Conservation (phyloP, 441 rosid species). For the Bocquillonia castaneifolia region DNA sequence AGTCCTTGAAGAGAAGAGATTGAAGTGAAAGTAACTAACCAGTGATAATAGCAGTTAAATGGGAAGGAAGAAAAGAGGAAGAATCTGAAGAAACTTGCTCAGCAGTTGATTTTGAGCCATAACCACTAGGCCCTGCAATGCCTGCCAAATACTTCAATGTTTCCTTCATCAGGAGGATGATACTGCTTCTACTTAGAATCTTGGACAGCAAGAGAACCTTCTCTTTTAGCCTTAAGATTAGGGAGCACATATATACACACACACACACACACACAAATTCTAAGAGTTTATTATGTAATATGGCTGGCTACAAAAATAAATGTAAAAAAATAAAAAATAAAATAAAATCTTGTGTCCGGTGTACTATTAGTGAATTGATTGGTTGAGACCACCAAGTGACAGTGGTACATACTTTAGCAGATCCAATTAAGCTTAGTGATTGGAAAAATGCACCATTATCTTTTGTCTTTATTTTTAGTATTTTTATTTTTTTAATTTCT, state of each 20-base stretch:
- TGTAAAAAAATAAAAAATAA: too few species aligned
- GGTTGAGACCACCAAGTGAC: constrained; percentile 21
- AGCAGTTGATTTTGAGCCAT: constrained; percentile 87
- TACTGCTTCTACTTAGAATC: constrained; percentile 14
- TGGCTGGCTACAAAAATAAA: too few species aligned
- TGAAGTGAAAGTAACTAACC: constrained; percentile 37
- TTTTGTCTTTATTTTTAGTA: background rate
- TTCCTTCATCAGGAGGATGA: constrained; percentile 53
- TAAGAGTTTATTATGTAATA: too few species aligned
- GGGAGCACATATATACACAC: constrained; percentile 8
- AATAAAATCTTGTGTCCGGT: too few species aligned
- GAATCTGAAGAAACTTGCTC: constrained; percentile 56
- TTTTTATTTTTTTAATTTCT: background rate
- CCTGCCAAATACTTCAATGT: constrained; percentile 72
- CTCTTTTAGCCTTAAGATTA: constrained; percentile 14
- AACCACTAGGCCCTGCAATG: constrained; percentile 86
- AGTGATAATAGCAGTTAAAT: constrained; percentile 76
- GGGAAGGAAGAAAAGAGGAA: constrained; percentile 22
- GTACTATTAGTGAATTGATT: constrained; percentile 15
- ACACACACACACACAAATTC: background rate
- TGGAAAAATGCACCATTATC: background rate
- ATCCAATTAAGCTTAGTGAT: constrained; percentile 7
- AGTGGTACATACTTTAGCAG: constrained; percentile 17
- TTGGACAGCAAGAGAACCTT: constrained; percentile 25
- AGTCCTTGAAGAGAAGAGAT: too few species aligned